Percentiles rank a stretch among this genome's conserved stretches.
Evolutionary conservation across 441 rosid genomes (phyloP).

Genomic region (Erysimum cheiri): DNA sequence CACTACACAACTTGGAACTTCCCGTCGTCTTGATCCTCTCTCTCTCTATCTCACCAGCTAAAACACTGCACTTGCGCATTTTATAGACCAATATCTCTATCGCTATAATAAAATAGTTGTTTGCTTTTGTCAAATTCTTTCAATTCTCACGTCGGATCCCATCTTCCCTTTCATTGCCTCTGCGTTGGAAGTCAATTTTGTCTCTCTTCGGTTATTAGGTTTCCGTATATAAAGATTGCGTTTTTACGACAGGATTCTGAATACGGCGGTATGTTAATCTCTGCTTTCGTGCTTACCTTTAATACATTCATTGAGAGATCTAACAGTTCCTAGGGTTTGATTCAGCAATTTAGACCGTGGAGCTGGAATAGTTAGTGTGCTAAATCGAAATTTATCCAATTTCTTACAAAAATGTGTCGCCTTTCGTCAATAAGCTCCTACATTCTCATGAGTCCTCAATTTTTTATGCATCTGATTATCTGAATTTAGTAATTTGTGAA

Average conservation of each 20-base stretch:
- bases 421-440: no score
- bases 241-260: slow-evolving; percentile 3
- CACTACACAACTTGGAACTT: slow-evolving; percentile 1
- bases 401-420: no score
- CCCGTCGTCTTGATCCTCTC: slow-evolving; percentile 15
- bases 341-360: background rate
- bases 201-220: background rate
- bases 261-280: slow-evolving; percentile 29
- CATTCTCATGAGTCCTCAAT: no score
- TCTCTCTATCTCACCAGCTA: slow-evolving; percentile 15
- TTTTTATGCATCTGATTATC: background rate
- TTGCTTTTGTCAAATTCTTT: slow-evolving; percentile 12
- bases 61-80: slow-evolving; percentile 23
- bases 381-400: no score
- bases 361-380: no score
- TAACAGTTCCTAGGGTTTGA: slow-evolving; percentile 29
- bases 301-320: slow-evolving; percentile 17
- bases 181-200: background rate
- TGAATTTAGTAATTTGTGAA: background rate
- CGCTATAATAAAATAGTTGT: background rate
- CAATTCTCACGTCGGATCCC: slow-evolving; percentile 25
- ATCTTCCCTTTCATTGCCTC: background rate
- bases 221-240: background rate
- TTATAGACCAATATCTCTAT: slow-evolving; percentile 16
- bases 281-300: background rate